Evolutionary conservation across 768 basidiomycete genomes (phyloP).

Genomic region (Lanmaoa pseudosensibilis): DNA sequence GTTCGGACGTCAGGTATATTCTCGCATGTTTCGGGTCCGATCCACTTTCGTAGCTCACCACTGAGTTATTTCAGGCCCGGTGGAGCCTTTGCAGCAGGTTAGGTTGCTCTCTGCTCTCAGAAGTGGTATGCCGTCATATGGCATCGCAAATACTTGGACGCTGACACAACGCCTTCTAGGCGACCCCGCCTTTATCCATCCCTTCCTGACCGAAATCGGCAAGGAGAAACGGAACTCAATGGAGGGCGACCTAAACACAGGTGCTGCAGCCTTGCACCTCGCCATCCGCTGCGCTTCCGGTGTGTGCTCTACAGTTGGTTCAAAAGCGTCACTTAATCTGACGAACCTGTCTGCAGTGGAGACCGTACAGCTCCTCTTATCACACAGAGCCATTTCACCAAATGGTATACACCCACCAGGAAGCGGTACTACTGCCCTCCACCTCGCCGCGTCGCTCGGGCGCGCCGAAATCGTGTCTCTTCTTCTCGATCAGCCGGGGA

Average conservation of each 20-base stretch:
- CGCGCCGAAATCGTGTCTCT: slow-evolving; percentile 70
- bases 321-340: neutral
- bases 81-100: slow-evolving; percentile 60
- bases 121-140: slow-evolving; percentile 44
- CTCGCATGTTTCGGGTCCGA: neutral
- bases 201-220: slow-evolving; percentile 73
- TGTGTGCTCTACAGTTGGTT: slow-evolving; percentile 36
- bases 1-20: slow-evolving; percentile 18
- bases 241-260: slow-evolving; percentile 57
- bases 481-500: slow-evolving; percentile 73
- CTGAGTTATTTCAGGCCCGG: slow-evolving; percentile 15
- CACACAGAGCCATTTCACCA: slow-evolving; percentile 75
- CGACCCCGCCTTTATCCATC: slow-evolving; percentile 76
- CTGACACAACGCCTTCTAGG: slow-evolving; percentile 40
- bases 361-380: slow-evolving; percentile 66
- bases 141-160: neutral
- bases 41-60: slow-evolving; percentile 5
- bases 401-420: slow-evolving; percentile 74
- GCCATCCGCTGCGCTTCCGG: slow-evolving; percentile 80
- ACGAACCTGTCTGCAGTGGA: slow-evolving; percentile 44
- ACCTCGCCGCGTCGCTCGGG: slow-evolving; percentile 71
- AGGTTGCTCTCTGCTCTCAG: slow-evolving; percentile 63
- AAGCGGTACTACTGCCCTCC: slow-evolving; percentile 70
- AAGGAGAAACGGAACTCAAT: slow-evolving; percentile 57
- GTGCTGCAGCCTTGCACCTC: slow-evolving; percentile 75